These are phyloP conservation scores for Cercospora sojina DNA, from an alignment of 2,329 filamentous ascomycete species.

Conservation along the genomic window DNA sequence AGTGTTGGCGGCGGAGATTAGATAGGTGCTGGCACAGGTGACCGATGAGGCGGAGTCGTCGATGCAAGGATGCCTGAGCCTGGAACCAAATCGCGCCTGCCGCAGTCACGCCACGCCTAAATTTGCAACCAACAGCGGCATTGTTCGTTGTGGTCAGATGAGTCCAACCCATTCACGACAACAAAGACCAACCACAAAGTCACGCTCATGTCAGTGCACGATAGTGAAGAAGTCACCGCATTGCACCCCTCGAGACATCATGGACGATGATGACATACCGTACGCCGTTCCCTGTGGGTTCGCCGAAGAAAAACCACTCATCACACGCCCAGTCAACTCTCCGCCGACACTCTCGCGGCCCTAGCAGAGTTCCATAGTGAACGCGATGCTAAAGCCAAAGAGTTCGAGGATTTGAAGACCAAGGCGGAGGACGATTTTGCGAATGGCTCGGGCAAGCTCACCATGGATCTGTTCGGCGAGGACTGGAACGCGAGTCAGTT, in stretches of 20 bases:
- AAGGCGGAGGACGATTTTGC: constrained; percentile 57
- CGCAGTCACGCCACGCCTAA: not conserved
- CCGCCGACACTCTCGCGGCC: constrained; percentile 64
- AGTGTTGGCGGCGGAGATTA: constrained; percentile 3
- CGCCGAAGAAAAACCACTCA: constrained; percentile 22
- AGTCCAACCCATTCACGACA: not conserved
- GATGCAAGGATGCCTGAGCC: not conserved
- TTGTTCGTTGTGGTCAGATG: not conserved
- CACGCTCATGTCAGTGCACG: not conserved
- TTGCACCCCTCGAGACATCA: constrained; percentile 9
- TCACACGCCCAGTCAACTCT: constrained; percentile 55
- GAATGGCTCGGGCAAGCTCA: constrained; percentile 40
- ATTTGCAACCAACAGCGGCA: not conserved
- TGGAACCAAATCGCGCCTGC: constrained; percentile 1
- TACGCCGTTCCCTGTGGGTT: constrained; percentile 17
- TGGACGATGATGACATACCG: constrained; percentile 30
- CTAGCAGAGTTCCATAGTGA: constrained; percentile 73
- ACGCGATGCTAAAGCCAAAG: constrained; percentile 63
- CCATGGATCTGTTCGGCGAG: constrained; percentile 72
- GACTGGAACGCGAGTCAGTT: constrained; percentile 78
- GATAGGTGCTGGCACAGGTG: constrained; percentile 9
- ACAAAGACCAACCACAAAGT: not conserved
- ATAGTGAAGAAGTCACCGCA: constrained; percentile 8
- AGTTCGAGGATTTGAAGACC: constrained; percentile 66
- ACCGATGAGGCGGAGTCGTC: not conserved